These are phyloP conservation scores for Aspergillus tamarii DNA, from an alignment of 2,329 filamentous ascomycete genomes.

Conservation along the genomic window DNA sequence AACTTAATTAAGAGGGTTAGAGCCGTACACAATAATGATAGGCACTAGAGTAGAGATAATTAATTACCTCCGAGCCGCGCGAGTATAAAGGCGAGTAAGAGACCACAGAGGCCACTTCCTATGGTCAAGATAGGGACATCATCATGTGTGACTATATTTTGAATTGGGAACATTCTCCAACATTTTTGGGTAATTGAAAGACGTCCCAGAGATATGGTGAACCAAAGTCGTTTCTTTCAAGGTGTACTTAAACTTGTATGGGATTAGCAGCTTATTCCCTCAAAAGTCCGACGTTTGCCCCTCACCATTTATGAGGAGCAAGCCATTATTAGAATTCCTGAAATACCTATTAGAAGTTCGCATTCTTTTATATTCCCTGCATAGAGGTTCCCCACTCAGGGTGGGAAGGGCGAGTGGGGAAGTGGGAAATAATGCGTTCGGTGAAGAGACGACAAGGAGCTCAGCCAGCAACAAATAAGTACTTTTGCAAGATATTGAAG, in stretches of 20 bases:
- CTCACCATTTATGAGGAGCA: background rate
- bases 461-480: background rate
- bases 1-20: slow-evolving; percentile 17
- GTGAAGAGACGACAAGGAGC: background rate
- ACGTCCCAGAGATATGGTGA: background rate
- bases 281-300: background rate
- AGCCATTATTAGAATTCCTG: background rate
- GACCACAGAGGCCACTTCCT: slow-evolving; percentile 37
- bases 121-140: slow-evolving; percentile 31
- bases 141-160: too few species aligned
- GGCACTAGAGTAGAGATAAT: background rate
- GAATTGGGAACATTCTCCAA: too few species aligned
- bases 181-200: too few species aligned
- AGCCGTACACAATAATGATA: background rate
- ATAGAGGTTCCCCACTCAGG: background rate
- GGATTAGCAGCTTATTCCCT: background rate
- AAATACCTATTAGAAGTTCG: background rate
- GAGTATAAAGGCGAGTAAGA: too few species aligned
- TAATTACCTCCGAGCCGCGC: slow-evolving; percentile 32
- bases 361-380: background rate
- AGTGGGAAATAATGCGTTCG: background rate
- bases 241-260: background rate
- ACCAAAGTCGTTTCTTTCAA: background rate
- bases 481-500: background rate
- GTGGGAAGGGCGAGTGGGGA: background rate